phyloP scores from a whole-genome alignment of 2,329 filamentous ascomycete species.

The Fusarium liriodendri region DNA sequence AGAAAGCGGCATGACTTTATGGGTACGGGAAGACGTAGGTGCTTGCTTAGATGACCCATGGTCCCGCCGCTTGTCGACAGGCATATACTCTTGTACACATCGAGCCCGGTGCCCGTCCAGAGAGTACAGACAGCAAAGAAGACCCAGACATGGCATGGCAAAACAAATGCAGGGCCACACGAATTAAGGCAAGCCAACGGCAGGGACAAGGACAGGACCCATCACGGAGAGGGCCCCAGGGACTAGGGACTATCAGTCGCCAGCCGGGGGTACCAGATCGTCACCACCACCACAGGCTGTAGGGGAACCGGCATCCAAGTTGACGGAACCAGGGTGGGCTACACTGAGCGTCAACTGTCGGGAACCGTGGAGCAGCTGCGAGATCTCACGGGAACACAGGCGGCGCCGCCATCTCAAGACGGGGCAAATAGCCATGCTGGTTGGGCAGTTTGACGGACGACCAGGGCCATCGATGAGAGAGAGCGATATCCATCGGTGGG shows the following conservation, averaged over 20 bases:
- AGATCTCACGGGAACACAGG: slow-evolving; percentile 46
- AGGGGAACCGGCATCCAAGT: slow-evolving; percentile 47
- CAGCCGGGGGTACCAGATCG: slow-evolving; percentile 37
- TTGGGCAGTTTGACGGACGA: slow-evolving; percentile 42
- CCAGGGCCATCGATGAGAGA: slow-evolving; percentile 30
- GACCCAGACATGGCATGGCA: slow-evolving; percentile 21
- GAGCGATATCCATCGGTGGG: slow-evolving; percentile 34
- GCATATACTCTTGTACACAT: slow-evolving; percentile 23
- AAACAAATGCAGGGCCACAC: slow-evolving; percentile 31
- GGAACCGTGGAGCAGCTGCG: slow-evolving; percentile 45
- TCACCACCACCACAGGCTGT: slow-evolving; percentile 38
- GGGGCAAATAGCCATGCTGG: slow-evolving; percentile 34
- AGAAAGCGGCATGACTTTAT: slow-evolving; percentile 38
- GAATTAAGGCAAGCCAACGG: slow-evolving; percentile 31
- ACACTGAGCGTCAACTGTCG: slow-evolving; percentile 41
- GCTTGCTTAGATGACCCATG: slow-evolving; percentile 27
- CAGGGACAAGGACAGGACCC: slow-evolving; percentile 30
- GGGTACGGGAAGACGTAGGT: slow-evolving; percentile 39
- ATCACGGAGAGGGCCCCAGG: slow-evolving; percentile 23
- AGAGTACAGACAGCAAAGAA: slow-evolving; percentile 17
- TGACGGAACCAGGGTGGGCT: slow-evolving; percentile 46
- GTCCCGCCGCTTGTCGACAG: slow-evolving; percentile 35
- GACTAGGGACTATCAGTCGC: slow-evolving; percentile 30
- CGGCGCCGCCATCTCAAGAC: slow-evolving; percentile 46
- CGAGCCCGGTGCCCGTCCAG: background rate